Percentiles rank a stretch among this genome's conserved stretches.
Conservation (phyloP, 108 stramenopile genomes). For the Fragilaria crotonensis region DNA sequence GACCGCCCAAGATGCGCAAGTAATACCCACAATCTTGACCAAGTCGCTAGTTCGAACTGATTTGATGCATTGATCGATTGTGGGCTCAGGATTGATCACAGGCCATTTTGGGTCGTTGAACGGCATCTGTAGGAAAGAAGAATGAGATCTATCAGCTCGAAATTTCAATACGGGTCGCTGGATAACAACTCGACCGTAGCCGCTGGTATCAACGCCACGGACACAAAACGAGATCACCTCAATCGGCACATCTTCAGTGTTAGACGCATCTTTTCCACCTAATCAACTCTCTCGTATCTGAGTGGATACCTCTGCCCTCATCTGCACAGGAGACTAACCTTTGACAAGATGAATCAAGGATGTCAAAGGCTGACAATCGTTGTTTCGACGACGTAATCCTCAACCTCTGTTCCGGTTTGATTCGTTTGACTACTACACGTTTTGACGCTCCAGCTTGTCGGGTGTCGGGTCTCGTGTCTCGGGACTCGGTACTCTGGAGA, state of each 20-base stretch:
- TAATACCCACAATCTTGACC: constrained; percentile 30
- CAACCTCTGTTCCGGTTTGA: too few species aligned
- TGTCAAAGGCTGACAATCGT: too few species aligned
- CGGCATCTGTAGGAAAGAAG: constrained; percentile 9
- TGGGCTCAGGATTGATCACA: constrained; percentile 65
- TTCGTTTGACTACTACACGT: too few species aligned
- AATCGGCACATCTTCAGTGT: background rate
- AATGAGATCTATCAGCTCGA: background rate
- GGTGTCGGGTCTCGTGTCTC: too few species aligned
- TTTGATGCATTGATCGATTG: constrained; percentile 74
- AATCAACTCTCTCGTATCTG: too few species aligned
- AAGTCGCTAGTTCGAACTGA: constrained; percentile 56
- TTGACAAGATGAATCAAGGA: too few species aligned
- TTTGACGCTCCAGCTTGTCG: too few species aligned
- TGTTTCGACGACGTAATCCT: too few species aligned
- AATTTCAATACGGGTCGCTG: background rate
- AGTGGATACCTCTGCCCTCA: too few species aligned
- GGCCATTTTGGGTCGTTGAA: constrained; percentile 74
- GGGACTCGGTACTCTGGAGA: too few species aligned
- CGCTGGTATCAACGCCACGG: background rate
- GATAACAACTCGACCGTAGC: background rate
- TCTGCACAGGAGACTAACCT: too few species aligned
- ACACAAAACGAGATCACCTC: background rate
- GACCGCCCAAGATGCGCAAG: constrained; percentile 63
- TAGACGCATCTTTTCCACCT: too few species aligned